Evolutionary conservation across 768 basidiomycete genomes (phyloP), one percentile per base, ranked within the genome.

Genomic region (Russula olivacea): DNA sequence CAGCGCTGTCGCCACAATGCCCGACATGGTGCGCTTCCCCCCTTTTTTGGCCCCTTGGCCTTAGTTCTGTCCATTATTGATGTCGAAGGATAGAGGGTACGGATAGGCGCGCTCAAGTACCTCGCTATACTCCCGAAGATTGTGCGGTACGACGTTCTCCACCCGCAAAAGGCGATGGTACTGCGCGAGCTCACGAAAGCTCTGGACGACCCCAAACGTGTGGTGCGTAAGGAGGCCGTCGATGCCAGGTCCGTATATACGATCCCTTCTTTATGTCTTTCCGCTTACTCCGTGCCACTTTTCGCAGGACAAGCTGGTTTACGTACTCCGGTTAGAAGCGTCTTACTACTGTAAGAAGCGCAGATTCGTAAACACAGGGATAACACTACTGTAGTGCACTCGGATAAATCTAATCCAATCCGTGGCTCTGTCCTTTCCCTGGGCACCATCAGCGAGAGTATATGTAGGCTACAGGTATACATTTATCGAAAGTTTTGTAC

Each of bases 131-230:
- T 99, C 51, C 93, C 97, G 0, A 79, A 77, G 45, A 79, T 85
- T 38, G 83, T 98, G 54, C 85, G 89, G 38, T 96, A 93, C 72
- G 87, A 91, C 66, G 76, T 88, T 14, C 78, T 99, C 43, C 93
- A 96, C 70, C 87, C 90, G 1, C 80, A 84, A 70, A 98, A 93
- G 73, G 62, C 82, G 2, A 75, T 71, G 0, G 89, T 97, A 25
- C 72, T 98, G 55, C 84, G 84, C 41, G 86, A 88, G 63, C 78
- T 99, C 30, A 87, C 81, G 0, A 84, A 80, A 64, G 83, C 81
- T 4, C 74, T 98, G 52, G 97, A 98, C 71, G 97, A 98, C 75
- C 91, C 91, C n/a, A 89, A 87, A 71, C 79, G 89, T 62, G 75
- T 75, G 2, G 94, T 99, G 9, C 80, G 97, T 58, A 87, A 84